Percentiles rank a stretch among this genome's conserved stretches.
phyloP scores from a whole-genome alignment of 441 rosid genomes.

The Pelargonium cotyledonis region DNA sequence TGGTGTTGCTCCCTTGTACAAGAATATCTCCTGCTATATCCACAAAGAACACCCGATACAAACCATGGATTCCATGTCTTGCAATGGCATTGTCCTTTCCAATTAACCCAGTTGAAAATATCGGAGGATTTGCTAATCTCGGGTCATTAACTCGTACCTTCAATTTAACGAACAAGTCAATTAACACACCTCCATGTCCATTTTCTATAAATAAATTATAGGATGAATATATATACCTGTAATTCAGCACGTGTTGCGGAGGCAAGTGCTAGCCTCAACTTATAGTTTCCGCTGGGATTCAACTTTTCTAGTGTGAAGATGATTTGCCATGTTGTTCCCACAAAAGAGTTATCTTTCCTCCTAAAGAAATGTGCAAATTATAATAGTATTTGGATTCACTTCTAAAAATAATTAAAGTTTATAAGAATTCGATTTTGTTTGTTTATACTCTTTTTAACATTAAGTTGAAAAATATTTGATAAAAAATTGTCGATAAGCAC shows the following conservation, averaged over 20 bases:
- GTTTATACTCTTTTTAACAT: no score
- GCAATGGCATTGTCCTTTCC: constrained; percentile 88
- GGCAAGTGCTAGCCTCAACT: constrained; percentile 74
- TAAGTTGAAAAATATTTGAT: no score
- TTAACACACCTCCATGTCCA: neutral
- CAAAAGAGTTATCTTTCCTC: constrained; percentile 39
- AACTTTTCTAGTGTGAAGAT: constrained; percentile 50
- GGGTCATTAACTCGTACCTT: constrained; percentile 64
- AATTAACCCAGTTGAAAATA: constrained; percentile 59
- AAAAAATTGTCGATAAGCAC: no score
- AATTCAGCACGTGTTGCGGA: constrained; percentile 81
- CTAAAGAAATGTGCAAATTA: constrained; percentile 17
- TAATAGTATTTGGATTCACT: neutral
- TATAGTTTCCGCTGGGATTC: constrained; percentile 39
- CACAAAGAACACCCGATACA: constrained; percentile 61
- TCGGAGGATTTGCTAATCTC: constrained; percentile 24
- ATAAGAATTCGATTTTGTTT: no score
- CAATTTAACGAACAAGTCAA: neutral
- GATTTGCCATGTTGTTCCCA: constrained; percentile 80
- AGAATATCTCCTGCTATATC: constrained; percentile 42
- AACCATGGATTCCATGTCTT: constrained; percentile 86
- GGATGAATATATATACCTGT: constrained; percentile 39
- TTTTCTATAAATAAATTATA: no score
- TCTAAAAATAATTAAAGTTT: constrained; percentile 36
- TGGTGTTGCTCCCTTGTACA: constrained; percentile 53